Conservation (phyloP, 2,329 filamentous ascomycete genomes). For the Fusarium staphyleae region DNA sequence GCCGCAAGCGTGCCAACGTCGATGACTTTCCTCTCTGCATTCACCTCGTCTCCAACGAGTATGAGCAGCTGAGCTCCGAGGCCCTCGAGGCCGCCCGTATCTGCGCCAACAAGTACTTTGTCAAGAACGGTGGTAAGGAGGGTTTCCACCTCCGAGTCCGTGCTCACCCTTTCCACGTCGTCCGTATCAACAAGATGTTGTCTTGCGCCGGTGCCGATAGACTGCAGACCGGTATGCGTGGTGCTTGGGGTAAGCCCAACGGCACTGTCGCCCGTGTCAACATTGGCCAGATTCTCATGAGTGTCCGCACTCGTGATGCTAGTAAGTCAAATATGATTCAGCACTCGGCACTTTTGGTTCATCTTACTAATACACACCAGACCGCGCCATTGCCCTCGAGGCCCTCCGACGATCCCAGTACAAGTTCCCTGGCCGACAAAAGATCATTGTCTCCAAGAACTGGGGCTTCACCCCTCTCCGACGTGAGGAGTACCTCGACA, state of each 20-base stretch:
- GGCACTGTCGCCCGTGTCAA: conserved; percentile 99
- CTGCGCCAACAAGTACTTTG: conserved; percentile 98
- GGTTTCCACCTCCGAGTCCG: conserved; percentile 78
- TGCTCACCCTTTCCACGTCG: conserved; percentile 99
- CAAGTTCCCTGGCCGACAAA: conserved; percentile 99
- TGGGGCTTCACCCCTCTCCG: conserved; percentile 99
- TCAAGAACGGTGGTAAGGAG: conserved; percentile 76
- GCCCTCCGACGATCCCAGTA: conserved; percentile 99
- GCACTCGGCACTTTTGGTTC: conserved; percentile 14
- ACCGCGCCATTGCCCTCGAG: conserved; percentile 94
- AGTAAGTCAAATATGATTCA: conserved; percentile 61
- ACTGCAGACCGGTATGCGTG: conserved; percentile 99
- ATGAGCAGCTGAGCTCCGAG: conserved; percentile 99
- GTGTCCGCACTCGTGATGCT: conserved; percentile 93
- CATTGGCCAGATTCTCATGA: conserved; percentile 99
- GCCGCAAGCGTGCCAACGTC: conserved; percentile 97
- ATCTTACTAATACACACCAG: conserved; percentile 52
- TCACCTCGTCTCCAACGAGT: conserved; percentile 99
- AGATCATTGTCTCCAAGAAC: conserved; percentile 99
- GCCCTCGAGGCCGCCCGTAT: conserved; percentile 99
- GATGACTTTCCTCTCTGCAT: conserved; percentile 99
- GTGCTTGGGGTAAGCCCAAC: conserved; percentile 99
- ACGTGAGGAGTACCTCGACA: conserved; percentile 95
- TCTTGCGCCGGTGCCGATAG: conserved; percentile 99
- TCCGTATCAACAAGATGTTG: conserved; percentile 99